A percentile compares a stretch with the other conserved stretches of the same genome.
These are phyloP conservation scores for Mucor circinelloides DNA, from an alignment of 371 early-diverging fungal genomes.

Conservation along the genomic window DNA sequence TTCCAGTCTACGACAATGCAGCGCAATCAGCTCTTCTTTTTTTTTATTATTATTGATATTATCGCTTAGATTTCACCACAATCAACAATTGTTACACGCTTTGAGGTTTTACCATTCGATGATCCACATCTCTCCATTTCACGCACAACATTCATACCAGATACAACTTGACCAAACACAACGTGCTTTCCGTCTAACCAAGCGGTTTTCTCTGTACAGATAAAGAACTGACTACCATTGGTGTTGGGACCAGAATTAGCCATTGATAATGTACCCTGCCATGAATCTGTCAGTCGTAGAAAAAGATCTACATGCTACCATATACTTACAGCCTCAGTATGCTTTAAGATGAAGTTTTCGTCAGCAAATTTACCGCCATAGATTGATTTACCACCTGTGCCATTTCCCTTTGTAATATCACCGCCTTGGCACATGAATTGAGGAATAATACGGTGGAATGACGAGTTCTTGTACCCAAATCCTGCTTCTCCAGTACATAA, in stretches of 20 bases:
- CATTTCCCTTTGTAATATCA: slow-evolving; percentile 91
- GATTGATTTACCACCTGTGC: slow-evolving; percentile 95
- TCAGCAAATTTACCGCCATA: slow-evolving; percentile 93
- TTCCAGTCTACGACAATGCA: background rate
- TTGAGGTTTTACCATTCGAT: slow-evolving; percentile 55
- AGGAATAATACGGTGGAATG: slow-evolving; percentile 90
- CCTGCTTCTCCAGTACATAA: slow-evolving; percentile 51
- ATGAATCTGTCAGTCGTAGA: background rate
- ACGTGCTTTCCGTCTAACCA: slow-evolving; percentile 99
- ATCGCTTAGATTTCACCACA: slow-evolving; percentile 60
- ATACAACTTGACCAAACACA: slow-evolving; percentile 93
- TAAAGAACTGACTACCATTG: slow-evolving; percentile 98
- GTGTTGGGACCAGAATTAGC: slow-evolving; percentile 92
- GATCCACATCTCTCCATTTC: slow-evolving; percentile 73
- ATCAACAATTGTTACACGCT: slow-evolving; percentile 62
- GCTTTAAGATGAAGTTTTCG: slow-evolving; percentile 95
- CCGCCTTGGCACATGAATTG: slow-evolving; percentile 99
- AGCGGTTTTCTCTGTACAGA: slow-evolving; percentile 75
- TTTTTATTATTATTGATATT: background rate
- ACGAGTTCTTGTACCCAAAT: slow-evolving; percentile 82
- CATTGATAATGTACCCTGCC: slow-evolving; percentile 78
- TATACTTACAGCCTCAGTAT: slow-evolving; percentile 75
- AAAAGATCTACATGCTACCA: background rate
- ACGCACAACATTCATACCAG: slow-evolving; percentile 75
- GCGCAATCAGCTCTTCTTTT: background rate